Conservation (phyloP, 108 stramenopile species). For the Pseudonitzschia pungens region DNA sequence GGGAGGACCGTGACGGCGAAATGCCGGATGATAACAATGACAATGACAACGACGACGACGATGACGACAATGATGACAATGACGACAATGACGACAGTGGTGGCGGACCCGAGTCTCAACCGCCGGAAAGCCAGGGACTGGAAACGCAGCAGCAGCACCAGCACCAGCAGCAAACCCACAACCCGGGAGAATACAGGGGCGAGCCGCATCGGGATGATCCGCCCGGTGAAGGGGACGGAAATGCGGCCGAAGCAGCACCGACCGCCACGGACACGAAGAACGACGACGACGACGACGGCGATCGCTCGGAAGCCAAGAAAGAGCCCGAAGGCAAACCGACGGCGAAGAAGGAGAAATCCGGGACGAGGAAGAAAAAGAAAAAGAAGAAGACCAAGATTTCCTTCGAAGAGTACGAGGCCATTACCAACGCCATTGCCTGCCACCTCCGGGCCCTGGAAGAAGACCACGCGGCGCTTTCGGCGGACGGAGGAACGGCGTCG, state of each 20-base stretch:
- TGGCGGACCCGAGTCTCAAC: slow-evolving; percentile 6
- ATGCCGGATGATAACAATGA: slow-evolving; percentile 22
- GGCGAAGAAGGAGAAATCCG: background rate
- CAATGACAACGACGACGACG: slow-evolving; percentile 53
- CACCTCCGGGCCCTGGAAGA: slow-evolving; percentile 85
- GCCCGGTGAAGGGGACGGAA: slow-evolving; percentile 3
- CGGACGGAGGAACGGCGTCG: slow-evolving; percentile 5
- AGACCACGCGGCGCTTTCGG: slow-evolving; percentile 48
- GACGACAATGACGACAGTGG: slow-evolving; percentile 8
- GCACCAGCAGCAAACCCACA: slow-evolving; percentile 14
- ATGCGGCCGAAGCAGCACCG: background rate
- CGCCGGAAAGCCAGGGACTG: slow-evolving; percentile 13
- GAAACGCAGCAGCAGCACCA: slow-evolving; percentile 26
- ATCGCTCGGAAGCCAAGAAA: too few relatives aligned
- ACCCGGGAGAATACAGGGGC: slow-evolving; percentile 50
- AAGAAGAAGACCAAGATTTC: slow-evolving; percentile 95
- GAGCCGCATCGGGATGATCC: slow-evolving; percentile 25
- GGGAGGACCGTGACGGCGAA: slow-evolving; percentile 47
- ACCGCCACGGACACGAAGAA: background rate
- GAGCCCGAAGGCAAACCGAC: too few relatives aligned
- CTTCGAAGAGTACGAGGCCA: slow-evolving; percentile 93
- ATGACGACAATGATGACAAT: slow-evolving; percentile 26
- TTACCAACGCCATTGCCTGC: slow-evolving; percentile 87
- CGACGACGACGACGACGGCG: too few relatives aligned
- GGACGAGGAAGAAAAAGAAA: slow-evolving; percentile 59